Evolutionary conservation across 148 eudicot species (phyloP).

Genomic region (Rhododendron mucronatum): DNA sequence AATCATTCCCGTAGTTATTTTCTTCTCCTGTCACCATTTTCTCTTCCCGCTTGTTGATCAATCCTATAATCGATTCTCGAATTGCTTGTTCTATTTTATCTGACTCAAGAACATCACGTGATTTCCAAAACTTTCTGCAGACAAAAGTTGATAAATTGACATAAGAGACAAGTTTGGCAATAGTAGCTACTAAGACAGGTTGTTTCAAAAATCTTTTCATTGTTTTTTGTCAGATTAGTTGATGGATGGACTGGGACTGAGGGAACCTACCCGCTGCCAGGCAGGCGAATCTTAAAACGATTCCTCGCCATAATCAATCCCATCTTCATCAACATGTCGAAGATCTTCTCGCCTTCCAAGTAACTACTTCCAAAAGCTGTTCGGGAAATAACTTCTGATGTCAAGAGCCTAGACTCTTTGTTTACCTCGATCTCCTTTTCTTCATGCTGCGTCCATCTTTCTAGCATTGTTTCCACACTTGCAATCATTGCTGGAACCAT

Average conservation of each 20-base stretch:
- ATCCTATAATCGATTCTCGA: not conserved
- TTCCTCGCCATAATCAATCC: not conserved
- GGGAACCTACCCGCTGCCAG: not conserved
- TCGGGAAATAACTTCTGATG: conserved; percentile 4
- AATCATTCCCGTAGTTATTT: not conserved
- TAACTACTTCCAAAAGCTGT: conserved; percentile 13
- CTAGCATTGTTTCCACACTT: conserved; percentile 8
- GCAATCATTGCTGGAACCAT: conserved; percentile 8
- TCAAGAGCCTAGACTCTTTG: not conserved
- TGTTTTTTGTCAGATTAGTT: not conserved
- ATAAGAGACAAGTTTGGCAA: not conserved
- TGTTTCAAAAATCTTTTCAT: not conserved
- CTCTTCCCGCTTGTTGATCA: not conserved
- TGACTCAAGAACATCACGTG: not conserved
- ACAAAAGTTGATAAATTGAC: not conserved
- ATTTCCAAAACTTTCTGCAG: not conserved
- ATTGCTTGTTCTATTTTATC: not conserved
- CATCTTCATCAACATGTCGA: not conserved
- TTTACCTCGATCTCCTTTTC: not conserved
- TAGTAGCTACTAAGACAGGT: not conserved
- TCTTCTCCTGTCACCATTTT: not conserved
- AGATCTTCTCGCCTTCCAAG: conserved; percentile 7
- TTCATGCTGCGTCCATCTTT: conserved; percentile 8
- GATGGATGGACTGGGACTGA: not conserved
- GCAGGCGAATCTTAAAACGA: not conserved